Percentiles rank a stretch among this genome's conserved stretches.
These are phyloP conservation scores for Lodderomyces oxycetoniae DNA, from an alignment of 1,139 yeast species.

Conservation along the genomic window DNA sequence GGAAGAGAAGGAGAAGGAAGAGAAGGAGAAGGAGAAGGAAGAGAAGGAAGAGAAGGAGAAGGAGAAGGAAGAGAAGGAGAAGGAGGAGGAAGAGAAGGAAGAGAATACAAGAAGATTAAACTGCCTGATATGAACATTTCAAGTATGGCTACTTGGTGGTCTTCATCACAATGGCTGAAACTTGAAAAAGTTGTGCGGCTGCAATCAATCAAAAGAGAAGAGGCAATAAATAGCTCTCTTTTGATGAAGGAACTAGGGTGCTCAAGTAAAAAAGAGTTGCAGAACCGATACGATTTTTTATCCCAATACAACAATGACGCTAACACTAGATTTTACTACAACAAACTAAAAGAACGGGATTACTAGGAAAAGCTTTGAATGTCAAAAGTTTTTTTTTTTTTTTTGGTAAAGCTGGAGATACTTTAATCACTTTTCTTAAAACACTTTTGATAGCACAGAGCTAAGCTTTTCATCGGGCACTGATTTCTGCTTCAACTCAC, in stretches of 20 bases:
- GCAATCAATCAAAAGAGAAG: conserved; percentile 16
- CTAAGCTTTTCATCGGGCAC: conserved; percentile 42
- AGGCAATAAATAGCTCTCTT: conserved; percentile 22
- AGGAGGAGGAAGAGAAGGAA: too few relatives aligned
- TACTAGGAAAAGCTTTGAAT: background rate
- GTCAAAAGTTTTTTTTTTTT: background rate
- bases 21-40: too few relatives aligned
- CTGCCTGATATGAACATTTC: too few relatives aligned
- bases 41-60: too few relatives aligned
- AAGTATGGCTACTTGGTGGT: conserved; percentile 16
- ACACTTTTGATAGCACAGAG: conserved; percentile 40
- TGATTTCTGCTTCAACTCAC: conserved; percentile 41
- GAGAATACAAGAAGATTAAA: too few relatives aligned
- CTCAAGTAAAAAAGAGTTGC: conserved; percentile 18
- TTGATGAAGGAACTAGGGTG: conserved; percentile 20
- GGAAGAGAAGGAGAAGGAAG: too few relatives aligned
- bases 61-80: too few relatives aligned
- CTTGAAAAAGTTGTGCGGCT: conserved; percentile 19
- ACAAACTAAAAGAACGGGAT: background rate
- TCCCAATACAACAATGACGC: conserved; percentile 10
- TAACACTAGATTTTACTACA: too few relatives aligned
- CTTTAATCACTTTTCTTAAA: conserved; percentile 14
- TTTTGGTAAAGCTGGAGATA: too few relatives aligned
- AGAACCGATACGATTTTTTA: conserved; percentile 23
- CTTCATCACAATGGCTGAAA: conserved; percentile 23